Base-by-base conservation (phyloP, 1,139 yeast genomes). In the Pneumocystis murina region DNA sequence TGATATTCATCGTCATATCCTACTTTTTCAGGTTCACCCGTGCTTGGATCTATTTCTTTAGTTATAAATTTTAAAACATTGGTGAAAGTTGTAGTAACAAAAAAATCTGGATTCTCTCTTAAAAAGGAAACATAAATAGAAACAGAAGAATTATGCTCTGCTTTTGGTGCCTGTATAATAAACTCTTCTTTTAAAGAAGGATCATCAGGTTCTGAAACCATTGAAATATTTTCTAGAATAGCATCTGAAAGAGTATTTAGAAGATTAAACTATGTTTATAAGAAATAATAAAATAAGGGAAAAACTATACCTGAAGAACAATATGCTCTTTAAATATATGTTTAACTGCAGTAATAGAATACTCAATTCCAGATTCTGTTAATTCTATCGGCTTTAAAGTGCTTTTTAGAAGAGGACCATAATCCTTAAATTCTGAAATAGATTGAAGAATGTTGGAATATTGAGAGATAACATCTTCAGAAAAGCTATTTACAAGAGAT, bases 1-100 rank as follows among this genome's bases (percentile, higher is more conserved):
- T 86, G 94, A 75, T 91, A 92, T 75, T 90, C 96, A 74, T 92
- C 98, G 66, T 87, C 86, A 81, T 86, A 89, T 2, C 96, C 97
- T 70, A 87, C 95, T 64, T 88, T 96, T 64, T 79, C 81, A 64
- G 88, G 84, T 68, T 79, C 83, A 43, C 86, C 85, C 33, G 90
- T 86, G 8, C 82, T 80, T 62, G 90, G 86, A 69, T 89, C 86
- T 68, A 87, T 79, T 73, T 91, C 97, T 75, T 86, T 86, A 65
- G 89, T 82, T 33, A 85, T 83, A 77, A 86, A 92, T 59, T 85
- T 81, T 67, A 92, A 79, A 17, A 84, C 82, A 73, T 87, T 87
- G 63, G 83, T 80, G 71, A 92, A 82, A 0, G 83, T 79, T 59
- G 84, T 82, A 66, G 81, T 76, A 58, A 76, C 75, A 40, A 78